Base-by-base conservation (phyloP, 1,284 basidiomycete genomes). In the Ustilago loliicola region DNA sequence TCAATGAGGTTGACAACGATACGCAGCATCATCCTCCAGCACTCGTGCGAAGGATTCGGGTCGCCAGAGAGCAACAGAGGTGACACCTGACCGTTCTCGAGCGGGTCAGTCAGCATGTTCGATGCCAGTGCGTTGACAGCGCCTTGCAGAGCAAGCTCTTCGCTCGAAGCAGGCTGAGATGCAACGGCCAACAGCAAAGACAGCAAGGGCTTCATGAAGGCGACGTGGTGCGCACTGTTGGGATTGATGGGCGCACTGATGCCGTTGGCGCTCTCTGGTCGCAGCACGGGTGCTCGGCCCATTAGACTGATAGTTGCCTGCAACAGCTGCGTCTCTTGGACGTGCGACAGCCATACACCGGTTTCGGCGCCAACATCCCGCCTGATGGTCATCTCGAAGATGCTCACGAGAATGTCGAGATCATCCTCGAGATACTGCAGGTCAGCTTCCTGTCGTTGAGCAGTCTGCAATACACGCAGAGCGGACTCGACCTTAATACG, bases 121-220 rank as follows among this genome's bases (percentile, higher is more conserved):
- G 93, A 93, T 80, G 91, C 91, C 85, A 96, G 94, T 0, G 94
- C 92, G 0, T 91, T 88, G 30, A 97, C 88, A 1, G 95, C 88
- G 40, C 94, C 94, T 72, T 93, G 93, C 78, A 92, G 91, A 2
- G 94, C 94, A 27, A 97, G 90, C 68, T 92, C 89, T 86, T 97
- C 95, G 1, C 95, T 94, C 1, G 93, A 91, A 0, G 90, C 89
- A 0, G 91, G 90, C 60, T 93, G 89, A 60, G 90, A 90, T 5
- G 94, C 93, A n/a, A 98, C 88, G 0, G 93, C 90, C 87, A 95
- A 92, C 82, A 97, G 93, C 87, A 98, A 92, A 13, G 92, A 88
- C 60, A 97, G 90, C 65, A 97, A 88, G 74, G 94, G 74, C 55
- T 68, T 68, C 74, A 77, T 66, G 32, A 77, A 77, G 11, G 62